Base-by-base conservation (phyloP, 1,284 basidiomycete species). In the Ceratobasidium theobromae region DNA sequence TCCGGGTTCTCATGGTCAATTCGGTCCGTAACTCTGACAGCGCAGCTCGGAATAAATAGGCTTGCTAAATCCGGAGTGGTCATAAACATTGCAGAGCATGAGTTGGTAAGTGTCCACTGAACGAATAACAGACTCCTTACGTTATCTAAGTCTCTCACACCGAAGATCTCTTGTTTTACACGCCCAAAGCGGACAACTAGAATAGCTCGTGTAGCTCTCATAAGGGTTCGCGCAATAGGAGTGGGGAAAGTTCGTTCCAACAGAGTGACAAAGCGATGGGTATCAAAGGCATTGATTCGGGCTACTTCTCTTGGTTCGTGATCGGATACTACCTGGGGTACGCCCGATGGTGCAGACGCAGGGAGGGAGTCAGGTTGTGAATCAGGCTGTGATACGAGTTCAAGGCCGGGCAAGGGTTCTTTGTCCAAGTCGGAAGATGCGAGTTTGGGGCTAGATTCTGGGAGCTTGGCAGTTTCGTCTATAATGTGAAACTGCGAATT, bases 41-140 rank as follows among this genome's bases (percentile, higher is more conserved):
- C 0, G 96, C 97, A 9, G 97, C 96, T 60, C 88, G 86, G 77
- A 98, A 98, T 27, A 98, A 81, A 76, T 99, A 99, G 11, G 94
- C 93, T 86, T 96, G 90, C 93, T 96, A 33, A 45, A 38, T 49
- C 11, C 53, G 2, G 55, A 12, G n/a, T 4, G 12, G 16, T 57
- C 67, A 48, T 54, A 35, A 27, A 48, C 12, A 40, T 35, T n/a
- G n/a, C n/a, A n/a, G n/a, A n/a, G n/a, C n/a, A n/a, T n/a, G n/a
- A n/a, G n/a, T n/a, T n/a, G n/a, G n/a, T n/a, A n/a, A n/a, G n/a
- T n/a, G 4, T 27, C 16, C 1, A 18, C 28, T 48, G 11, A 53
- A 33, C 9, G 27, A 18, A 48, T 30, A 57, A 33, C 4, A 52
- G 30, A 51, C 27, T 3, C 83, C 89, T 69, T 76, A 95, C 93